A percentile compares a stretch with the other conserved stretches of the same genome.
Evolutionary conservation across 108 stramenopile genomes (phyloP).

Genomic region (Pseudonitzschia multistriata): DNA sequence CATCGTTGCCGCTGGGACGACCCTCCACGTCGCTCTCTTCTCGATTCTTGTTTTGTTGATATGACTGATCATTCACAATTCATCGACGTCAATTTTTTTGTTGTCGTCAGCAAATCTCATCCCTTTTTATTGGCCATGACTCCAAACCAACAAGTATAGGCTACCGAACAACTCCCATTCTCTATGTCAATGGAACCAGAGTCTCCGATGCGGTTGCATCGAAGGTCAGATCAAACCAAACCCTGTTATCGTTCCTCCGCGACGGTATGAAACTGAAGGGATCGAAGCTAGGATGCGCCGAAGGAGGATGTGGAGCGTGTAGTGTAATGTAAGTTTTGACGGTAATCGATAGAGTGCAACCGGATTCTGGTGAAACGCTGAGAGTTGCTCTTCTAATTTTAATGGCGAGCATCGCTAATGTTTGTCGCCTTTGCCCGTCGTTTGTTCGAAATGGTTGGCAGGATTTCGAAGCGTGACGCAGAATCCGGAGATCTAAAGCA

Average conservation of each 20-base stretch:
- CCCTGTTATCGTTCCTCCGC: conserved; percentile 72
- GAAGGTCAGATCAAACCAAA: conserved; percentile 68
- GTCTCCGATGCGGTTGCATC: conserved; percentile 47
- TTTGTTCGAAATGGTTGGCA: not conserved
- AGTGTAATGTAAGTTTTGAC: conserved; percentile 66
- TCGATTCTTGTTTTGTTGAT: too few relatives aligned
- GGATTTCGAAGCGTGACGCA: conserved; percentile 45
- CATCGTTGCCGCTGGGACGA: not conserved
- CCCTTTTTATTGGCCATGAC: not conserved
- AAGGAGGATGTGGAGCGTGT: conserved; percentile 95
- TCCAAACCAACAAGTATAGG: conserved; percentile 29
- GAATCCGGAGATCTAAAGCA: conserved; percentile 42
- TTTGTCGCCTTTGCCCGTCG: not conserved
- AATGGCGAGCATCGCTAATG: not conserved
- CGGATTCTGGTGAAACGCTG: not conserved
- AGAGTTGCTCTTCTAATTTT: not conserved
- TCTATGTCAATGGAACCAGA: conserved; percentile 73
- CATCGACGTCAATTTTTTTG: conserved; percentile 2
- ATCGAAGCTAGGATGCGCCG: conserved; percentile 84
- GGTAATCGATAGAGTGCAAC: not conserved
- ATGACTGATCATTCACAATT: too few relatives aligned
- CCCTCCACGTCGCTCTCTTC: not conserved
- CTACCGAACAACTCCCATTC: conserved; percentile 64
- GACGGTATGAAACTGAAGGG: conserved; percentile 65
- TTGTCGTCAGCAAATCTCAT: too few relatives aligned